Percentiles rank a stretch among this genome's conserved stretches.
phyloP scores from a whole-genome alignment of 805 yeast species.

The Ogataea ganodermae region DNA sequence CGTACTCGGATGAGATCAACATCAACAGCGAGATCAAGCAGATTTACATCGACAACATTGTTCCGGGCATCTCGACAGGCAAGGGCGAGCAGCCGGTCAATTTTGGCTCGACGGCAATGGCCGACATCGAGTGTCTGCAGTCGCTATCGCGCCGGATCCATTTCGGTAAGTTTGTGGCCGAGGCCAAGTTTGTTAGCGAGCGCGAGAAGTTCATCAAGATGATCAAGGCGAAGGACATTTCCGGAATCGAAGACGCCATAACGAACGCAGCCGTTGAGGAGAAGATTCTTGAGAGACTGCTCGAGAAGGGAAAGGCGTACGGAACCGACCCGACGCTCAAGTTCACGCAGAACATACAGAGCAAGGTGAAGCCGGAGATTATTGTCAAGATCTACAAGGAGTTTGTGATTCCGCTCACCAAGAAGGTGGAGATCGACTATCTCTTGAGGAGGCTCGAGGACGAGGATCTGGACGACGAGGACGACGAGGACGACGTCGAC shows the following conservation, averaged over 20 bases:
- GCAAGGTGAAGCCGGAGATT: conserved; percentile 79
- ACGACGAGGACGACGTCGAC: conserved; percentile 31
- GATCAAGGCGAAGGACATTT: conserved; percentile 64
- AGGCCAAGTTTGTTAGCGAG: conserved; percentile 80
- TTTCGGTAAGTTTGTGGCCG: conserved; percentile 97
- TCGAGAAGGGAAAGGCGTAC: conserved; percentile 79
- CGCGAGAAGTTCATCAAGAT: conserved; percentile 60
- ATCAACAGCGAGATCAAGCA: conserved; percentile 69
- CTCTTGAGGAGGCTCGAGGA: conserved; percentile 79
- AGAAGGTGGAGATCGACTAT: conserved; percentile 93
- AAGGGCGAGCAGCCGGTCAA: conserved; percentile 80
- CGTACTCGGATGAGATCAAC: conserved; percentile 71
- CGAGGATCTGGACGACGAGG: conserved; percentile 20
- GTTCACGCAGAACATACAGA: conserved; percentile 64
- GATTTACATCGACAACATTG: conserved; percentile 70
- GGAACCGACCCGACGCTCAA: conserved; percentile 85
- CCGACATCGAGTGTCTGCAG: conserved; percentile 87
- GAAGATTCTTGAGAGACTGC: conserved; percentile 74
- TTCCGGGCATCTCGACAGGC: conserved; percentile 69
- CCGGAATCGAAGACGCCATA: conserved; percentile 76
- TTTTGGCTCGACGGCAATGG: conserved; percentile 79
- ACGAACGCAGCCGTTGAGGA: conserved; percentile 88
- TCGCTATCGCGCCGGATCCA: conserved; percentile 90
- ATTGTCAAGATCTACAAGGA: conserved; percentile 84
- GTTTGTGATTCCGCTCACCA: conserved; percentile 89